A percentile compares a stretch with the other conserved stretches of the same genome.
phyloP scores from a whole-genome alignment of 768 basidiomycete genomes.

The Psilocybe tampanensis region DNA sequence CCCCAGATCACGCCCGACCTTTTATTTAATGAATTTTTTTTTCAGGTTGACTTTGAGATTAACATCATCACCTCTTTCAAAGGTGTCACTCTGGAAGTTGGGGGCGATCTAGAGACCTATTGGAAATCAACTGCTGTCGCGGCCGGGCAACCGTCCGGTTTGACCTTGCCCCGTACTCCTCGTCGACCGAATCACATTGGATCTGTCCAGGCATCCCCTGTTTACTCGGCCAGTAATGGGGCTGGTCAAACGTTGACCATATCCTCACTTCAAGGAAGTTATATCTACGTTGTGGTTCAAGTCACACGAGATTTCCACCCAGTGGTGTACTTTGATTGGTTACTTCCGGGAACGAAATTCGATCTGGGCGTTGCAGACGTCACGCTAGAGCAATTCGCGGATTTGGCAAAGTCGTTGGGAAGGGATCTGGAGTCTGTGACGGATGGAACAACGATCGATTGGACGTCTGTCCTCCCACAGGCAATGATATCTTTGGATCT shows the following conservation, averaged over 20 bases:
- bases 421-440: constrained; percentile 30
- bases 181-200: constrained; percentile 48
- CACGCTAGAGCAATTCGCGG: constrained; percentile 78
- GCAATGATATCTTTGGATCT: constrained; percentile 75
- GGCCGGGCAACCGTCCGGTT: constrained; percentile 44
- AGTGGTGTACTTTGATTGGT: constrained; percentile 78
- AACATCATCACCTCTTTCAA: constrained; percentile 88
- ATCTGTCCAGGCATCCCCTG: constrained; percentile 71
- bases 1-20: background rate
- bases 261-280: constrained; percentile 89
- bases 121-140: constrained; percentile 85
- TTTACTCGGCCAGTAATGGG: constrained; percentile 48
- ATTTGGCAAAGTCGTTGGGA: constrained; percentile 56
- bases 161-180: constrained; percentile 37
- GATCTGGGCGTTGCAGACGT: constrained; percentile 86
- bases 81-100: constrained; percentile 91
- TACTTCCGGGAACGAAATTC: constrained; percentile 70
- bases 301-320: constrained; percentile 93
- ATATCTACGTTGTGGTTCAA: constrained; percentile 85
- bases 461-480: constrained; percentile 46
- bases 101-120: constrained; percentile 95
- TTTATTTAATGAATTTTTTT: background rate
- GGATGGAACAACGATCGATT: constrained; percentile 33
- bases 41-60: constrained; percentile 86
- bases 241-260: constrained; percentile 68